Evolutionary conservation across 1,139 yeast species (phyloP).

Genomic region (Geotrichum bryndzae): DNA sequence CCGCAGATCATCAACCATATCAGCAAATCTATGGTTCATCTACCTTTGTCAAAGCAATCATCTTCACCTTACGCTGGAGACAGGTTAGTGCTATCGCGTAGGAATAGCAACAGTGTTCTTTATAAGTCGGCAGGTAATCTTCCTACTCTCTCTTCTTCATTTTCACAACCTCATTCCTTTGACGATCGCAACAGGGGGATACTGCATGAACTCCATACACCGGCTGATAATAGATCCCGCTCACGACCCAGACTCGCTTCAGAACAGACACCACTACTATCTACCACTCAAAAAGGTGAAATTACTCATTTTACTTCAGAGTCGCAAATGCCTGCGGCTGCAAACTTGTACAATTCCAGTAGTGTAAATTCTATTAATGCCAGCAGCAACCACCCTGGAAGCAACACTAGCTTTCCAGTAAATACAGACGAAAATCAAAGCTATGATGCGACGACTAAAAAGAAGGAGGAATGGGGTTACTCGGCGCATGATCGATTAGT

Average conservation of each 20-base stretch:
- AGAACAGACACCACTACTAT: slow-evolving; percentile 10
- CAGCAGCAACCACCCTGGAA: background rate
- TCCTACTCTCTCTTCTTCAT: background rate
- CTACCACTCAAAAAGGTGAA: background rate
- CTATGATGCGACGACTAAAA: background rate
- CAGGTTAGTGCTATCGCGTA: background rate
- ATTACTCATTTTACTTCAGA: background rate
- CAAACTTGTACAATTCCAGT: background rate
- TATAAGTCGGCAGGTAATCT: background rate
- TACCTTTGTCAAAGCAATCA: background rate
- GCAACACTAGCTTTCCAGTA: background rate
- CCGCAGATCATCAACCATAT: background rate
- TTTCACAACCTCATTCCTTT: background rate
- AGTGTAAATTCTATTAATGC: background rate
- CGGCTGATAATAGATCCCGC: slow-evolving; percentile 1
- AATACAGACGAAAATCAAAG: background rate
- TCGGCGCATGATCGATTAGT: slow-evolving; percentile 13
- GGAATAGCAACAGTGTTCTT: background rate
- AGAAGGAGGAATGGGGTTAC: background rate
- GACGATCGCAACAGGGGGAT: background rate
- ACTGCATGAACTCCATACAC: background rate
- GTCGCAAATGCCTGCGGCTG: slow-evolving; percentile 4
- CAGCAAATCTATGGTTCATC: background rate
- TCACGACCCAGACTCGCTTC: slow-evolving; percentile 3
- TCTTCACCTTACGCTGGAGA: background rate